Base-by-base conservation (phyloP, 73 alveolate genomes). In the Paramecium biaurelia region DNA sequence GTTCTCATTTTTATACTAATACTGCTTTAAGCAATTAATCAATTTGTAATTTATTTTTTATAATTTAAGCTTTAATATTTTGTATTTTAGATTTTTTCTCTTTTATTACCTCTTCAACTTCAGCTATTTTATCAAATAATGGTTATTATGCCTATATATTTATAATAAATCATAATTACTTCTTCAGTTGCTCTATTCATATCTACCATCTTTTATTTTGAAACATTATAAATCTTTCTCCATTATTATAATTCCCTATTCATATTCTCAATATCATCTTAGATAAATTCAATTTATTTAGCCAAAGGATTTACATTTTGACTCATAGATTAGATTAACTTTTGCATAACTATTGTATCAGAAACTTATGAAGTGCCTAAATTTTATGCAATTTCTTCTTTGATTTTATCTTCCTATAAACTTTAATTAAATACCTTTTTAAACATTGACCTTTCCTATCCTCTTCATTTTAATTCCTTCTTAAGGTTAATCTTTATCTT, bases 111-210 rank as follows among this genome's bases (percentile, higher is more conserved):
- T 88, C 93, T 49, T 88, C 93, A 23, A 88, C 88, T 28, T 88
- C 93, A 35, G 93, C 93, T 38, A 88, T 49, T 24, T 88, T 88
- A 88, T 88, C 93, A 88, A 10, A 88, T 28, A 88, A 42, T 88
- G 93, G 93, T 84, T 88, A 53, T 79, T 79, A 45, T 23, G 90
- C 90, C 90, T 79, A 79, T 1, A 30, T n/a, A n/a, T n/a, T 5
- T 10, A 6, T 79, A 6, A 35, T 35, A 4, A 15, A 42, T 79
- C 1, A 42, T 8, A 7, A 18, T 24, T 49, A 67, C 84, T 23
- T 88, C 93, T 88, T 88, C 93, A 42, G 93, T 88, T 58, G 76
- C 74, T 30, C 93, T 63, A 59, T 32, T 72, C 90, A 67, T 49
- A 15, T 88, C 88, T 5, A 67, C 93, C 90, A 63, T 88, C 76